These are phyloP conservation scores for Stentor coeruleus DNA, from an alignment of 73 alveolate genomes.

Conservation along the genomic window DNA sequence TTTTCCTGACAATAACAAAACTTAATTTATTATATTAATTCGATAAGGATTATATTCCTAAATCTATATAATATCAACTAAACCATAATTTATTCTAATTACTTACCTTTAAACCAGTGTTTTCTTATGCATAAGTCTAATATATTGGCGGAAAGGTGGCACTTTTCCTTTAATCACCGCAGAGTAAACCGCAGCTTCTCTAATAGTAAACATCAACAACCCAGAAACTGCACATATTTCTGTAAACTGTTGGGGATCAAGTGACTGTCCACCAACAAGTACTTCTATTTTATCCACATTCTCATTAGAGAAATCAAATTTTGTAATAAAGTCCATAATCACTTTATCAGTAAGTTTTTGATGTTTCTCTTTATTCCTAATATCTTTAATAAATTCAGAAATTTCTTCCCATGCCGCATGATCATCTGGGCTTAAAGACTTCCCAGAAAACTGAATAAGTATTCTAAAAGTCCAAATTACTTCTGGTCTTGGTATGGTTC, in stretches of 20 bases:
- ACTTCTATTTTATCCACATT: background rate
- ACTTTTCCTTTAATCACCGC: background rate
- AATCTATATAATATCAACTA: too few relatives aligned
- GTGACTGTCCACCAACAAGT: background rate
- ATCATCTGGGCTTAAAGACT: background rate
- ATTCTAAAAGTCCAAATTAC: background rate
- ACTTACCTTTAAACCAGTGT: too few relatives aligned
- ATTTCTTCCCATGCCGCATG: background rate
- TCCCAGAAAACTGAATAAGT: background rate
- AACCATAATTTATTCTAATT: too few relatives aligned
- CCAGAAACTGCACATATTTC: background rate
- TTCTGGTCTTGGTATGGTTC: background rate
- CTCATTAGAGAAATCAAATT: background rate
- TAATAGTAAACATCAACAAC: slow-evolving; percentile 10
- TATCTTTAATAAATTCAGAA: background rate
- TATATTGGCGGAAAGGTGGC: background rate
- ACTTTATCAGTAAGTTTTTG: background rate
- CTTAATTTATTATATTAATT: too few relatives aligned
- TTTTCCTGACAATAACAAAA: too few relatives aligned
- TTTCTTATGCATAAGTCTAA: slow-evolving; percentile 5
- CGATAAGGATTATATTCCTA: too few relatives aligned
- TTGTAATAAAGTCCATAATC: background rate
- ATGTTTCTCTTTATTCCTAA: background rate
- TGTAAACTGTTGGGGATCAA: background rate
- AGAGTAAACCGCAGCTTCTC: slow-evolving; percentile 2